Evolutionary conservation across 345 rosid species (phyloP), one percentile per base, ranked within the genome.

Genomic region (Euphorbia peplus): DNA sequence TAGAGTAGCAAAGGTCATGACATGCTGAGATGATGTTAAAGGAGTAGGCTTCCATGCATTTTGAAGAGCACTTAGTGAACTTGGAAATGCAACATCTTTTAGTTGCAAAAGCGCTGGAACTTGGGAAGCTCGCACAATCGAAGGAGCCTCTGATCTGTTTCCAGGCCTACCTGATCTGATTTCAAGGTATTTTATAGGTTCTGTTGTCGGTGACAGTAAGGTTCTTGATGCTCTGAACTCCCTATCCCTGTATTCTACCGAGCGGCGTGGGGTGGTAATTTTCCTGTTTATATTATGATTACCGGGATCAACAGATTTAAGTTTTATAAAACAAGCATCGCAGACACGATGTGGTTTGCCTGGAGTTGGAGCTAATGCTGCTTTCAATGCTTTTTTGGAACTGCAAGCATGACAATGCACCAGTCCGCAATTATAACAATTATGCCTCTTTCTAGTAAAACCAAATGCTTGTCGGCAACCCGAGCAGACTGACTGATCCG

Each of bases 361-460:
- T 3, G 99, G 98, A 59, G 99, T 95, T 54, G 99, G 98, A 63
- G 98, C 98, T 75, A 95, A 79, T 76, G 99, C 98, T 22, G 98
- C 97, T 74, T 76, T 95, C 79, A 90, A 52, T 71, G 96, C 99
- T 66, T 95, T 95, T 76, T 90, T 91, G 56, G 98, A 95, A 68
- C 99, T 95, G 80, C 98, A 95, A 62, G 85, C 88, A 81, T 95
- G 99, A 59, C 98, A 95, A 70, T 95, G 93, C 44, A 91, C 99
- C 76, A 91, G 54, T 30, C 97, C 99, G 4, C 99, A 95, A 64
- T 91, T 86, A 50, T 95, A 95, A 72, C 99, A 95, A 56, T 91
- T 88, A 66, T 95, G 99, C 58, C 98, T 87, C 84, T 95, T 95
- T 75, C 90, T 83, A 22, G 99, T 95, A 76, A 95, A 95, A 15